Evolutionary conservation across 2,329 filamentous ascomycete genomes (phyloP), one percentile per base, ranked within the genome.

Genomic region (Calonectria hawksworthii): DNA sequence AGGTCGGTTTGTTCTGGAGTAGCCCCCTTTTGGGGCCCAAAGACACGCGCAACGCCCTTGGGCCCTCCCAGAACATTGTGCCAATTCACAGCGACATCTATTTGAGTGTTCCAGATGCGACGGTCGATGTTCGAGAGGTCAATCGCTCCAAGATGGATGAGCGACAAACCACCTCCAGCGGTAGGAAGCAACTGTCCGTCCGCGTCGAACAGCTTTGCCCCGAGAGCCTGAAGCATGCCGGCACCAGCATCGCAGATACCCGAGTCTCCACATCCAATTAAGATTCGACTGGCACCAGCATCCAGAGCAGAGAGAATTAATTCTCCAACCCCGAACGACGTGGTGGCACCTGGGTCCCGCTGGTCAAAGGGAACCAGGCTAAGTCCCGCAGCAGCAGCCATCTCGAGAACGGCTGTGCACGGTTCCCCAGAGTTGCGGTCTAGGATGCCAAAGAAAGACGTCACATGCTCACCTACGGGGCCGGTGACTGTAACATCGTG

Each of bases 141-240:
- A 4, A 89, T 85, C 14, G 77, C 77, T 1, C 82, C 81, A n/a
- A 89, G 78, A 0, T 81, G 75, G 14, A 79, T 68, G 10, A 89
- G 81, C 0, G 83, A 83, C 68, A 83, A 81, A 16, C 88, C 88
- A 36, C 88, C 88, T 16, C 74, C 79, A 14, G 86, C 87, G 5
- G 66, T 77, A 3, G 86, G 84, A 4, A 90, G 79, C 32, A 82
- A 78, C 5, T 78, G 64, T 2, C 86, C 87, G 30, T 85, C 74
- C 4, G 66, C 64, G 72, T 88, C 86, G 16, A 88, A 74, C 21
- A 90, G 83, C 2, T 83, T 83, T 4, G 84, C 88, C 6, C 89
- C 89, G 8, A 90, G 84, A 2, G 89, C 89, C 75, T 90, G 89
- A 11, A 89, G 86, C 88, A 90, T 90, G 18, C 89, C 89, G 0